Evolutionary conservation across 163 green algal genomes (phyloP).

Genomic region (Scenedesmus sp.): DNA sequence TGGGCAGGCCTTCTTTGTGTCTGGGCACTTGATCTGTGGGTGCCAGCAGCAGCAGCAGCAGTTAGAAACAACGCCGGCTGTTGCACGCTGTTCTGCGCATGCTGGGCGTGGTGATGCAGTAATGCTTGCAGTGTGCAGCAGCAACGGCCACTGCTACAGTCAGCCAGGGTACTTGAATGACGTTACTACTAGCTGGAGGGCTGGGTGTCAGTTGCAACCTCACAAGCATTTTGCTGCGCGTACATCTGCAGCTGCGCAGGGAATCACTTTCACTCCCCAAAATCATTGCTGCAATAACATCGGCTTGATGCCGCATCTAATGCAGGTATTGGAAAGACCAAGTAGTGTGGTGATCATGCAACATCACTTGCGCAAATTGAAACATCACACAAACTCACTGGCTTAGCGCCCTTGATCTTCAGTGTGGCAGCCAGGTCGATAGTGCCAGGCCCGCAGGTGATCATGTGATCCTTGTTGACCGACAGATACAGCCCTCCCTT

Average conservation of each 20-base stretch:
- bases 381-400: neutral
- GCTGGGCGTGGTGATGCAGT: neutral
- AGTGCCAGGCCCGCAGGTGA: neutral
- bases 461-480: slow-evolving; percentile 30
- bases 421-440: slow-evolving; percentile 26
- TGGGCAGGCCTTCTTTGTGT: slow-evolving; percentile 41
- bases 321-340: too few species aligned
- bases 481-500: slow-evolving; percentile 36
- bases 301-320: neutral
- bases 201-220: too few species aligned
- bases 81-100: neutral
- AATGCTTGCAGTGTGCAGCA: too few species aligned
- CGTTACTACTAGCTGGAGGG: too few species aligned
- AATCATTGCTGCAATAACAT: neutral
- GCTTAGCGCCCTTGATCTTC: slow-evolving; percentile 31
- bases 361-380: neutral
- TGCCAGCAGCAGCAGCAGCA: neutral
- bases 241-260: too few species aligned
- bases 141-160: too few species aligned
- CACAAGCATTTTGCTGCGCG: too few species aligned
- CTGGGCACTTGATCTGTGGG: slow-evolving; percentile 36
- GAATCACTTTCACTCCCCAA: too few species aligned
- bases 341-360: neutral
- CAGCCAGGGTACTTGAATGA: too few species aligned
- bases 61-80: neutral